Conservation (phyloP, 78 protist species). For the Monosiga brevicollis region DNA sequence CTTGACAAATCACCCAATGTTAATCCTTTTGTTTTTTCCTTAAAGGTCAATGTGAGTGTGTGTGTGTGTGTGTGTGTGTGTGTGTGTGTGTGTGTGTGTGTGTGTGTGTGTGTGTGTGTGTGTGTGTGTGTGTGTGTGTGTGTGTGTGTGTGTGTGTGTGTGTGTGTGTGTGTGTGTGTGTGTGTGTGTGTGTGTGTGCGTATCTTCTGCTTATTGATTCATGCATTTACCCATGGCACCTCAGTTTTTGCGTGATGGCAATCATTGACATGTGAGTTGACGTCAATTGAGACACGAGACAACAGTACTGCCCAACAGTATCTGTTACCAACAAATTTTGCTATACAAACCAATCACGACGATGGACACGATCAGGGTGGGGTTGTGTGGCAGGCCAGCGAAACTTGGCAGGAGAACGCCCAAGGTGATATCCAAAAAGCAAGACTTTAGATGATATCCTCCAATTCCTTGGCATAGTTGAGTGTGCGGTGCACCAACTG, state of each 20-base stretch:
- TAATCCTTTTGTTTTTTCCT: neutral
- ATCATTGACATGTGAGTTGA: neutral
- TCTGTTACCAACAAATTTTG: neutral
- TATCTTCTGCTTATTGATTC: neutral
- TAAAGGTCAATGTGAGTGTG: neutral
- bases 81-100: constrained; percentile 11
- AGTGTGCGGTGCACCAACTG: neutral
- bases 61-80: constrained; percentile 9
- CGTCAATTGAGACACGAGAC: constrained; percentile 4
- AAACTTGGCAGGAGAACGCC: too few relatives aligned
- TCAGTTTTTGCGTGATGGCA: too few relatives aligned
- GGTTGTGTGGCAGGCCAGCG: too few relatives aligned
- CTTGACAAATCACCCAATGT: neutral
- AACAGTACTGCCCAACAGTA: neutral
- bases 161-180: constrained; percentile 8
- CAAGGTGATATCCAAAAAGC: too few relatives aligned
- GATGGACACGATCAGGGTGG: neutral
- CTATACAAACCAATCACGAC: neutral
- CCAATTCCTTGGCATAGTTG: neutral
- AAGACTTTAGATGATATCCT: neutral
- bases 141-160: neutral
- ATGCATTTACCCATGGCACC: neutral
- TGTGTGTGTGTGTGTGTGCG: neutral
- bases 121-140: constrained; percentile 8
- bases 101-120: constrained; percentile 11